These are phyloP conservation scores for Cinchona pubescens DNA, from an alignment of 257 asterid genomes.

Conservation along the genomic window DNA sequence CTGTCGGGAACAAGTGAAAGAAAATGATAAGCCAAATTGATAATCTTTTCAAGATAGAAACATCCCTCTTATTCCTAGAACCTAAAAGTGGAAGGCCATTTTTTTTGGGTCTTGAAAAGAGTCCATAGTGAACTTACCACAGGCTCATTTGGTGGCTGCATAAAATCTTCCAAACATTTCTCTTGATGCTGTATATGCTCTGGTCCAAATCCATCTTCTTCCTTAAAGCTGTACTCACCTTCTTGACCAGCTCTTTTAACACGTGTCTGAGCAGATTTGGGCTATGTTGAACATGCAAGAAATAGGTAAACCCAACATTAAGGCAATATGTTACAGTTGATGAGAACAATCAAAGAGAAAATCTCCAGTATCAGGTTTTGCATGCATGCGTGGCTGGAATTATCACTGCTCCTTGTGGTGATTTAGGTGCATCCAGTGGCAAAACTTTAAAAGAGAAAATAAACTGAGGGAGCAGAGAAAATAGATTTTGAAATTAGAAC, in stretches of 20 bases:
- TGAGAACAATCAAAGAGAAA: not conserved
- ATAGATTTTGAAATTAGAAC: not conserved
- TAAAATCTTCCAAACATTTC: slow-evolving; percentile 14
- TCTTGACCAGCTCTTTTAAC: slow-evolving; percentile 55
- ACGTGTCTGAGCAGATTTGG: slow-evolving; percentile 50
- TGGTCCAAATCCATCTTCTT: slow-evolving; percentile 43
- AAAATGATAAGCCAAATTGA: not conserved
- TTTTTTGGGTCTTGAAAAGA: slow-evolving; percentile 8
- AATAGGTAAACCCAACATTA: not conserved
- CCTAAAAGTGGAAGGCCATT: not conserved
- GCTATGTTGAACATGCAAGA: slow-evolving; percentile 28
- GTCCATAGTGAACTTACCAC: slow-evolving; percentile 37
- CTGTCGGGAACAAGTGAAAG: not conserved
- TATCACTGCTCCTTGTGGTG: not conserved
- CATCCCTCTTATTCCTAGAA: not conserved
- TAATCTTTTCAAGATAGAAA: not conserved
- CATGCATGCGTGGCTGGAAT: slow-evolving; percentile 1
- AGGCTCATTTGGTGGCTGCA: slow-evolving; percentile 28
- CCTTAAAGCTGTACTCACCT: slow-evolving; percentile 40
- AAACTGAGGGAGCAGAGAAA: not conserved
- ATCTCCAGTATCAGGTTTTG: not conserved
- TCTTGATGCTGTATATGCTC: slow-evolving; percentile 46
- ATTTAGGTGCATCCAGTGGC: not conserved
- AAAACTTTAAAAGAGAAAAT: not conserved
- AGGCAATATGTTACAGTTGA: no score